Evolutionary conservation across 345 rosid species (phyloP).

Genomic region (Eucalyptus microcorys): DNA sequence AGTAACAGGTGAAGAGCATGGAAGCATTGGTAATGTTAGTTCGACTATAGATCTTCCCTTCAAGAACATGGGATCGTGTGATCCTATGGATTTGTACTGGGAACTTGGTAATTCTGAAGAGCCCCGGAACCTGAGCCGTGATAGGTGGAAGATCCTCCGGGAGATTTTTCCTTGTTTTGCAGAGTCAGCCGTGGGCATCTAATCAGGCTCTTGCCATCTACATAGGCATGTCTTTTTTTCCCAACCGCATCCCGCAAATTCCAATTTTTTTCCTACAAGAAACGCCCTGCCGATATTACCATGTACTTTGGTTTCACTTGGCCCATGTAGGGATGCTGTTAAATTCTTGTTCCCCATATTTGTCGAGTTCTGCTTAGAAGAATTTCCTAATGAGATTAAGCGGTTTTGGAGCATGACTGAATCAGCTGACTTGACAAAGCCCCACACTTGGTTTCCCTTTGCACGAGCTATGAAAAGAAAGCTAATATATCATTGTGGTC

Average conservation of each 20-base stretch:
- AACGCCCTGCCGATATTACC: constrained; percentile 30
- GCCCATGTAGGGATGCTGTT: constrained; percentile 55
- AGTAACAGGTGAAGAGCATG: background rate
- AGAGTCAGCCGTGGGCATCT: constrained; percentile 66
- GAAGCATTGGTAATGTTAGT: background rate
- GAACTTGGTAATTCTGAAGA: constrained; percentile 33
- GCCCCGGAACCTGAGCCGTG: constrained; percentile 14
- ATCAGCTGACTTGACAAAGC: constrained; percentile 75
- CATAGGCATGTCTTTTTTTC: constrained; percentile 67
- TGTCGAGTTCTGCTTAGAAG: constrained; percentile 69
- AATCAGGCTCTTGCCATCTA: constrained; percentile 80
- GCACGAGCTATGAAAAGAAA: constrained; percentile 87
- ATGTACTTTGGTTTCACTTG: constrained; percentile 37
- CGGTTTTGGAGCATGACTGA: constrained; percentile 39
- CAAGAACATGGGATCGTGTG: constrained; percentile 7
- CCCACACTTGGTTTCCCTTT: constrained; percentile 92
- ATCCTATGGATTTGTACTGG: constrained; percentile 48
- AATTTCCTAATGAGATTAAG: constrained; percentile 66
- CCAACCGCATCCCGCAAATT: constrained; percentile 69
- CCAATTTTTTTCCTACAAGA: constrained; percentile 36
- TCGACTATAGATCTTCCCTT: background rate
- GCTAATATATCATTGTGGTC: constrained; percentile 86
- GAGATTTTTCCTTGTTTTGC: constrained; percentile 40
- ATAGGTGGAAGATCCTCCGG: constrained; percentile 25
- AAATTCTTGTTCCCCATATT: constrained; percentile 76